phyloP scores from a whole-genome alignment of 352 stramenopile genomes.

The Pythium apleroticum region DNA sequence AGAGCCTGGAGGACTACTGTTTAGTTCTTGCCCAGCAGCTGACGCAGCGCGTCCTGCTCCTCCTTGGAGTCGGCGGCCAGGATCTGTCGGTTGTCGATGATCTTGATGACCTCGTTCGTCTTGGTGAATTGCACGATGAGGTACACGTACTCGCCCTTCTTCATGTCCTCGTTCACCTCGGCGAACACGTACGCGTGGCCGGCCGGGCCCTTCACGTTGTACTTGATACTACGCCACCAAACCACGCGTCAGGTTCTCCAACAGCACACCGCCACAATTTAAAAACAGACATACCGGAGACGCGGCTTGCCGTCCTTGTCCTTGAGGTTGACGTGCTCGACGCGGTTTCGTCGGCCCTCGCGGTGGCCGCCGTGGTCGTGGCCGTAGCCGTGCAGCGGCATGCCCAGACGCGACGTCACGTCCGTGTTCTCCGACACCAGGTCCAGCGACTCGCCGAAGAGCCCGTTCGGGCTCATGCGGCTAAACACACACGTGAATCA shows the following conservation, averaged over 20 bases:
- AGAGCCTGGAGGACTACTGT: background rate
- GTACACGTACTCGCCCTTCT: conserved; percentile 95
- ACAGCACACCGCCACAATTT: background rate
- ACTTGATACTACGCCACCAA: conserved; percentile 79
- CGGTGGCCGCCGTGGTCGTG: conserved; percentile 92
- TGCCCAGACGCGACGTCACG: conserved; percentile 84
- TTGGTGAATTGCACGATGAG: conserved; percentile 94
- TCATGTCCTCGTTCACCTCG: conserved; percentile 92
- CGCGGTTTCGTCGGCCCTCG: conserved; percentile 94
- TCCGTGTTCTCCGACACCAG: conserved; percentile 76
- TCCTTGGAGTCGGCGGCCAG: conserved; percentile 70
- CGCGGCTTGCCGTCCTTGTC: conserved; percentile 84
- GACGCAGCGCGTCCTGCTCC: conserved; percentile 74
- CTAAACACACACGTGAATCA: conserved; percentile 25
- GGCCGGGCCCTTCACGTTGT: conserved; percentile 92
- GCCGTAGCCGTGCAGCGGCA: conserved; percentile 92
- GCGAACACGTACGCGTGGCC: conserved; percentile 91
- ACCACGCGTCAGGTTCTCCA: no score
- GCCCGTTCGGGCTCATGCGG: conserved; percentile 83
- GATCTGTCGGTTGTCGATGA: conserved; percentile 93
- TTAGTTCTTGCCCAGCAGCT: conserved; percentile 66
- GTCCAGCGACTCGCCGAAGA: conserved; percentile 79
- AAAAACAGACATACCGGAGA: conserved; percentile 37
- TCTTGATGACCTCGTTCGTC: conserved; percentile 87
- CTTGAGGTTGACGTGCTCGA: conserved; percentile 93